Evolutionary conservation across 2,329 filamentous ascomycete genomes (phyloP).

Genomic region (Phyllosticta paracitricarpa): DNA sequence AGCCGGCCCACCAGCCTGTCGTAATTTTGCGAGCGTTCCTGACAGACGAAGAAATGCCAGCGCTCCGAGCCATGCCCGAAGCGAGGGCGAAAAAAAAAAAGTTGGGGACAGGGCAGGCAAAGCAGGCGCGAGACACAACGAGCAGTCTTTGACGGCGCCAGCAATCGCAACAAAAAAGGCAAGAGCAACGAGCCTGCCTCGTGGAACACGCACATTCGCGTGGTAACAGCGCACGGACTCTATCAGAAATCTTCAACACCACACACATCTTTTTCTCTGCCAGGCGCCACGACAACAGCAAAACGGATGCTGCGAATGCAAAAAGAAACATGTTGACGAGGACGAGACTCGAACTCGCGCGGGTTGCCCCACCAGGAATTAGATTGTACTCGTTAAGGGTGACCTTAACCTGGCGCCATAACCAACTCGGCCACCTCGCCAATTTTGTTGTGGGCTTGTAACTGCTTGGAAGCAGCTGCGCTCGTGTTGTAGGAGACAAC

Average conservation of each 20-base stretch:
- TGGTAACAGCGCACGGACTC: not conserved
- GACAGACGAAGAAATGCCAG: too few species aligned
- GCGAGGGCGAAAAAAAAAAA: too few species aligned
- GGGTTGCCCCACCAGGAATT: constrained; percentile 6
- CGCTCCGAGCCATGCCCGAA: too few species aligned
- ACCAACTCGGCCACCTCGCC: constrained; percentile 9
- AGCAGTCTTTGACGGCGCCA: too few species aligned
- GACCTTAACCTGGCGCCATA: constrained; percentile 9
- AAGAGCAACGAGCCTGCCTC: not conserved
- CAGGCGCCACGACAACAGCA: not conserved
- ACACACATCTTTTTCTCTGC: not conserved
- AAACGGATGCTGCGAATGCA: not conserved
- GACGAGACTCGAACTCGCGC: constrained; percentile 11
- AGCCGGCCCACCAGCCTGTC: too few species aligned
- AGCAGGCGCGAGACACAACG: too few species aligned
- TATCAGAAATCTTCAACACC: not conserved
- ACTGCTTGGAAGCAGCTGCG: not conserved
- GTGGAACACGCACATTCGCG: not conserved
- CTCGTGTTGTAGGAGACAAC: not conserved
- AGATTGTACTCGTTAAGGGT: not conserved
- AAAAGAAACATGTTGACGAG: constrained; percentile 3
- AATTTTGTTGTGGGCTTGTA: not conserved
- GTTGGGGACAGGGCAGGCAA: too few species aligned
- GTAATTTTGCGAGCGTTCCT: too few species aligned
- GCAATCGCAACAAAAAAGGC: not conserved